These are phyloP conservation scores for Eutrema japonicum DNA, from an alignment of 345 rosid genomes.

Conservation along the genomic window DNA sequence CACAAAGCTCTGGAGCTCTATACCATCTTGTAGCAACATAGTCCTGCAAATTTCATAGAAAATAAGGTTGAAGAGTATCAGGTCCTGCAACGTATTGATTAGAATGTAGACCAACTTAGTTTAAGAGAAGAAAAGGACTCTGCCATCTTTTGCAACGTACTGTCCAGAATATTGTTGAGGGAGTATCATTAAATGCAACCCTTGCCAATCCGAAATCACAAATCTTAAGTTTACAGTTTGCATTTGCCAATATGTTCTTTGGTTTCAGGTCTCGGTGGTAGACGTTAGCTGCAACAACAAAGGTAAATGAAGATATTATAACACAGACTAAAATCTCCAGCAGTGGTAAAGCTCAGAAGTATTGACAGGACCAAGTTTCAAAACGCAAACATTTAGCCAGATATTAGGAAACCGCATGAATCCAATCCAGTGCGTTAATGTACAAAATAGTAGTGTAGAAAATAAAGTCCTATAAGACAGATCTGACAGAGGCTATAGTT, in stretches of 20 bases:
- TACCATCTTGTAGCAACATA: slow-evolving; percentile 99
- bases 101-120: slow-evolving; percentile 8
- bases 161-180: slow-evolving; percentile 91
- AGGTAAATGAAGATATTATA: slow-evolving; percentile 15
- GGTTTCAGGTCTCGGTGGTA: slow-evolving; percentile 95
- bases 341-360: slow-evolving; percentile 1
- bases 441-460: neutral
- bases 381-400: slow-evolving; percentile 33
- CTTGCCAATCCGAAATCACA: slow-evolving; percentile 98
- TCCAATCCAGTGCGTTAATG: neutral
- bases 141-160: slow-evolving; percentile 48
- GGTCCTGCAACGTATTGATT: slow-evolving; percentile 4
- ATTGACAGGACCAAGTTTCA: slow-evolving; percentile 1
- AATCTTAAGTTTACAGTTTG: slow-evolving; percentile 92
- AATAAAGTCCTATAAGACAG: slow-evolving; percentile 9
- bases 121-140: slow-evolving; percentile 21
- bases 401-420: slow-evolving; percentile 8
- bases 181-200: slow-evolving; percentile 92
- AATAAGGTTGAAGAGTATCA: slow-evolving; percentile 24
- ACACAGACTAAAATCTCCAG: neutral
- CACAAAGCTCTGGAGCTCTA: slow-evolving; percentile 98
- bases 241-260: slow-evolving; percentile 96
- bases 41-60: slow-evolving; percentile 56
- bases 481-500: neutral
- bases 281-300: slow-evolving; percentile 78